phyloP scores from a whole-genome alignment of 177 flowering plant species.

The Tripterygium wilfordii region DNA sequence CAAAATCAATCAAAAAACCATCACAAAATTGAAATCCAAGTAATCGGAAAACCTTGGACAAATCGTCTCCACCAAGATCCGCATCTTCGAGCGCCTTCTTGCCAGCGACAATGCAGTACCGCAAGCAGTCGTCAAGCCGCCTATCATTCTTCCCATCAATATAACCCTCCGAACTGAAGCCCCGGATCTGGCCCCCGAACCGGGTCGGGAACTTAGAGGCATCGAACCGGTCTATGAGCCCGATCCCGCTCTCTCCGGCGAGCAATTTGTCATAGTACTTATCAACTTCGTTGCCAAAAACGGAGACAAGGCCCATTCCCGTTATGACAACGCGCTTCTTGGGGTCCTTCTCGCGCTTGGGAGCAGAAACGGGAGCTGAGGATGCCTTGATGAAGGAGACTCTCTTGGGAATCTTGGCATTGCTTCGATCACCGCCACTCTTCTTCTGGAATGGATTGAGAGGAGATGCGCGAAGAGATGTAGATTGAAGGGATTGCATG shows the following conservation, averaged over 20 bases:
- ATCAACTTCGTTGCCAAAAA: conserved; percentile 62
- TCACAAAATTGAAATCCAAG: neutral
- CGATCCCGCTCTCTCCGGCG: conserved; percentile 49
- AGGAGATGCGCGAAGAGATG: conserved; percentile 36
- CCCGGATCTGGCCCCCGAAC: conserved; percentile 63
- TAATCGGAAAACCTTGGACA: conserved; percentile 20
- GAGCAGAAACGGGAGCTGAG: conserved; percentile 22
- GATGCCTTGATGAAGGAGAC: conserved; percentile 22
- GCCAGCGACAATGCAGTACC: conserved; percentile 63
- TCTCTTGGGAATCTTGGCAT: conserved; percentile 9
- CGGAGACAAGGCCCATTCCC: conserved; percentile 54
- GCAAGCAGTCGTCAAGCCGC: conserved; percentile 53
- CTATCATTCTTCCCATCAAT: conserved; percentile 72
- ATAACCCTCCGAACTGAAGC: conserved; percentile 44
- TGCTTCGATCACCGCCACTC: conserved; percentile 1
- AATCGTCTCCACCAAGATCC: conserved; percentile 37
- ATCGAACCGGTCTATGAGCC: conserved; percentile 53
- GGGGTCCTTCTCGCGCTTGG: conserved; percentile 38
- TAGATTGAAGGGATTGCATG: conserved; percentile 38
- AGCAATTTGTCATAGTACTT: conserved; percentile 43
- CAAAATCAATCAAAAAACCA: neutral
- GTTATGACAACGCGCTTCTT: conserved; percentile 49
- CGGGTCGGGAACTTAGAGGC: conserved; percentile 61
- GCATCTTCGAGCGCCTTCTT: conserved; percentile 63
- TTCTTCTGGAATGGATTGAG: conserved; percentile 26